Percentiles rank a stretch among this genome's conserved stretches.
Conservation (phyloP, 2,329 filamentous ascomycete genomes). For the Xylogone sp. region DNA sequence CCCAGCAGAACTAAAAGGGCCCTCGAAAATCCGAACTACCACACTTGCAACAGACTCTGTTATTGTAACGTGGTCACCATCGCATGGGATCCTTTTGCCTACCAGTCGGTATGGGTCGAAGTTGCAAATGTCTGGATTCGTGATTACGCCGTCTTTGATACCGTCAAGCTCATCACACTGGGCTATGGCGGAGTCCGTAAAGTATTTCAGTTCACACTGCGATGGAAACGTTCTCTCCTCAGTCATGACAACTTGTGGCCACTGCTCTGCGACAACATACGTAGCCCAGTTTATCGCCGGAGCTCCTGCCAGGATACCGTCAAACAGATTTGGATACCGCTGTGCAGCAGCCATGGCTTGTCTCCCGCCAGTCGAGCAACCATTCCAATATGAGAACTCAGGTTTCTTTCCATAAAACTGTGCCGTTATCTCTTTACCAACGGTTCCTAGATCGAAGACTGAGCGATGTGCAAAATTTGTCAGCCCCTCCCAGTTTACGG, state of each 20-base stretch:
- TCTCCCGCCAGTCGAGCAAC: constrained; percentile 32
- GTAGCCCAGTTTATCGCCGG: constrained; percentile 30
- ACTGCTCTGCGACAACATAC: constrained; percentile 2
- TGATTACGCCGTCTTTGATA: constrained; percentile 11
- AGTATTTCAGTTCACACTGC: constrained; percentile 7
- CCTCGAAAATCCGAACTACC: constrained; percentile 4
- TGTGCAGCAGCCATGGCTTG: constrained; percentile 33
- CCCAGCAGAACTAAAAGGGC: constrained; percentile 3
- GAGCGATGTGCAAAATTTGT: constrained; percentile 30
- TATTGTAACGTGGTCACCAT: constrained; percentile 1
- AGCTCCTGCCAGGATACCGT: constrained; percentile 34
- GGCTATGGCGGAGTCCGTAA: constrained; percentile 3
- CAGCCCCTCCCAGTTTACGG: neutral
- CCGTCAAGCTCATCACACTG: constrained; percentile 16
- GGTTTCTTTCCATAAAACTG: constrained; percentile 28
- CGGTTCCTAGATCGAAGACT: constrained; percentile 26
- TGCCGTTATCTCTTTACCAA: constrained; percentile 29
- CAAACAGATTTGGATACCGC: constrained; percentile 29
- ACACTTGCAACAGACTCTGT: constrained; percentile 1
- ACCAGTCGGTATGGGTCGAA: constrained; percentile 7
- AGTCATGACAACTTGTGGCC: constrained; percentile 12
- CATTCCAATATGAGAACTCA: constrained; percentile 31
- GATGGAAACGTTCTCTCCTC: constrained; percentile 1
- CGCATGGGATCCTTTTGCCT: constrained; percentile 2
- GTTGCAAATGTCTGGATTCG: constrained; percentile 5